Percentiles rank a stretch among this genome's conserved stretches.
These are phyloP conservation scores for Blastocystis sp. DNA, from an alignment of 352 stramenopile species.

Conservation along the genomic window DNA sequence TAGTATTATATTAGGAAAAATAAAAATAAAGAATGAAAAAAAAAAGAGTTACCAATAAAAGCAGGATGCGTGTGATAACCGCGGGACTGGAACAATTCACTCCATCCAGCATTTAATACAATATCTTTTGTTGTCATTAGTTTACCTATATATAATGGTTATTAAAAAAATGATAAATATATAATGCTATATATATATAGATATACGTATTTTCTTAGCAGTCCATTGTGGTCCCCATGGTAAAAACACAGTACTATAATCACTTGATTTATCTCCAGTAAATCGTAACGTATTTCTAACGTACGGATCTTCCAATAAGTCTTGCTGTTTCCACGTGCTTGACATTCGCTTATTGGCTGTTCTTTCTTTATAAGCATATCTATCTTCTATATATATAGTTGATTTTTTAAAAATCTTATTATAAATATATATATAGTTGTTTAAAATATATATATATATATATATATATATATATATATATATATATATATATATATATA, in stretches of 20 bases:
- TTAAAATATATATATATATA: no score
- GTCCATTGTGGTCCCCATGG: constrained; percentile 42
- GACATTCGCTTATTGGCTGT: not conserved
- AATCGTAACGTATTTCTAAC: constrained; percentile 38
- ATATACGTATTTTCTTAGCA: constrained; percentile 41
- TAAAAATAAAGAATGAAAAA: no score
- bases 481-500: no score
- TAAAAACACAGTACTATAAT: constrained; percentile 45
- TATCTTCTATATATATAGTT: constrained; percentile 1
- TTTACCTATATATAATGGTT: no score
- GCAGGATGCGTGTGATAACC: constrained; percentile 44
- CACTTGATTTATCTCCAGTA: constrained; percentile 30
- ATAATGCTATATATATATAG: no score
- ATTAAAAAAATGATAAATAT: no score
- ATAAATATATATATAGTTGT: no score
- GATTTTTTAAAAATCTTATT: no score
- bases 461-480: no score
- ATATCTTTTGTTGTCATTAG: constrained; percentile 45
- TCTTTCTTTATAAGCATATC: constrained; percentile 23
- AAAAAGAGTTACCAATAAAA: no score
- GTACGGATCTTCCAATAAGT: constrained; percentile 25
- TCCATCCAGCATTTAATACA: constrained; percentile 37
- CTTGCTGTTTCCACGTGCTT: constrained; percentile 18
- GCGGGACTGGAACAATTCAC: constrained; percentile 24
- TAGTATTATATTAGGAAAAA: no score